Conservation (phyloP, 305 asterid genomes). For the Fraxinus baroniana region DNA sequence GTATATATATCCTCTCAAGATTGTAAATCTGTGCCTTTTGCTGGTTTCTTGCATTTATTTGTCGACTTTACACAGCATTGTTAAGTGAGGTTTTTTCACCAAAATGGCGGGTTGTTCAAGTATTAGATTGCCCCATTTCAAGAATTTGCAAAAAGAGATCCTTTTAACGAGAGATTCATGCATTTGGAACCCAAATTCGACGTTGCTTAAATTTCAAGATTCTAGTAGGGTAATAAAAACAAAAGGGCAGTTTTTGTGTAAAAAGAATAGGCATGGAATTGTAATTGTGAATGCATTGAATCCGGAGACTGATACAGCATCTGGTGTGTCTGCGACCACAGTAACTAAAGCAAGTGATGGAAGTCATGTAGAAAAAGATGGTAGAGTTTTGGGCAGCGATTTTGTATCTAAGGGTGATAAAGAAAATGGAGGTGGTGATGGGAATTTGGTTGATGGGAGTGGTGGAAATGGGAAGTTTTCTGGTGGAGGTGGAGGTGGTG, state of each 20-base stretch:
- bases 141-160: constrained; percentile 39
- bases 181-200: constrained; percentile 27
- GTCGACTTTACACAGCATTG: constrained; percentile 34
- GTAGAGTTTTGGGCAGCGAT: constrained; percentile 22
- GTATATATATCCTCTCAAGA: constrained; percentile 18
- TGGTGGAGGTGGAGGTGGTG: constrained; percentile 28
- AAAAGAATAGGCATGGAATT: constrained; percentile 27
- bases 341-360: constrained; percentile 26
- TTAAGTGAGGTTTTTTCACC: background rate
- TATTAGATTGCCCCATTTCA: constrained; percentile 40
- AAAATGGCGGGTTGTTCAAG: constrained; percentile 58
- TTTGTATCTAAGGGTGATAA: constrained; percentile 22
- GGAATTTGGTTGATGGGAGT: constrained; percentile 28
- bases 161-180: constrained; percentile 20
- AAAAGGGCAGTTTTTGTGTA: constrained; percentile 28
- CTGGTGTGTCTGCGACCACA: constrained; percentile 31
- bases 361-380: constrained; percentile 34
- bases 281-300: constrained; percentile 43
- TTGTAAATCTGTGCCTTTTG: constrained; percentile 13
- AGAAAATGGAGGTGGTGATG: constrained; percentile 37
- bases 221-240: constrained; percentile 21
- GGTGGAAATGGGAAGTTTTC: constrained; percentile 62
- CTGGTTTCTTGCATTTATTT: constrained; percentile 17
- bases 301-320: constrained; percentile 40
- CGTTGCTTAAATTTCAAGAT: constrained; percentile 23